Percentiles rank a stretch among this genome's conserved stretches.
These are phyloP conservation scores for Waitea zeae DNA, from an alignment of 1,284 basidiomycete genomes.

Conservation along the genomic window DNA sequence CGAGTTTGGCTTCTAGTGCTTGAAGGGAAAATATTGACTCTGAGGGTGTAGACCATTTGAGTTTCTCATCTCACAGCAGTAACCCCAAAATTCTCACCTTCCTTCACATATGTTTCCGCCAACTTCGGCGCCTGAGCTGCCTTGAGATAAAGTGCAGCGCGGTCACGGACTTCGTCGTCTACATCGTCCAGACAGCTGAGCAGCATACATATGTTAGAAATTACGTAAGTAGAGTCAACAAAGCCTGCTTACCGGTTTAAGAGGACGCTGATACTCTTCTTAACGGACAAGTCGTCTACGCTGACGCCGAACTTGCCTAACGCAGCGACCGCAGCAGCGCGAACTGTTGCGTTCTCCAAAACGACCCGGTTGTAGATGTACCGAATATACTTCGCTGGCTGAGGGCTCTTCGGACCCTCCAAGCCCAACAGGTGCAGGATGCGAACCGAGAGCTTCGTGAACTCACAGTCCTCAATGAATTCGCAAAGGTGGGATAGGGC, in stretches of 20 bases:
- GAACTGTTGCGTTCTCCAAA: constrained; percentile 93
- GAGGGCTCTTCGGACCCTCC: constrained; percentile 89
- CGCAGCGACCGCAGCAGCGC: constrained; percentile 90
- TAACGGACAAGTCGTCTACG: constrained; percentile 60
- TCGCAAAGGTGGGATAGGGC: constrained; percentile 98
- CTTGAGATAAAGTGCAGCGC: constrained; percentile 88
- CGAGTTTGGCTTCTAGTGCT: constrained; percentile 74
- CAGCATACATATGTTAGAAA: constrained; percentile 4
- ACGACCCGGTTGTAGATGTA: constrained; percentile 99
- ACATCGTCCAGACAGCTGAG: constrained; percentile 91
- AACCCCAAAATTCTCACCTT: constrained; percentile 47
- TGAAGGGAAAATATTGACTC: constrained; percentile 86
- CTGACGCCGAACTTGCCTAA: constrained; percentile 96
- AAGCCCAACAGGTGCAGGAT: constrained; percentile 91
- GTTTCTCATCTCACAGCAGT: neutral
- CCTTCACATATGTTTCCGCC: constrained; percentile 78
- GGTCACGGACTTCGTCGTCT: constrained; percentile 97
- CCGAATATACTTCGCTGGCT: constrained; percentile 96
- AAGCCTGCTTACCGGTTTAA: constrained; percentile 55
- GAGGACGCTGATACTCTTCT: constrained; percentile 77
- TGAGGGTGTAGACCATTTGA: constrained; percentile 16
- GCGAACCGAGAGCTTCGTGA: constrained; percentile 95
- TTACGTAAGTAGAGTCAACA: constrained; percentile 2
- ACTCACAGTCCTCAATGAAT: constrained; percentile 99
- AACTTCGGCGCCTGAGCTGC: constrained; percentile 69